Evolutionary conservation across 179 eudicot genomes (phyloP), one percentile per base, ranked within the genome.

Genomic region (Heliamphora pulchella): DNA sequence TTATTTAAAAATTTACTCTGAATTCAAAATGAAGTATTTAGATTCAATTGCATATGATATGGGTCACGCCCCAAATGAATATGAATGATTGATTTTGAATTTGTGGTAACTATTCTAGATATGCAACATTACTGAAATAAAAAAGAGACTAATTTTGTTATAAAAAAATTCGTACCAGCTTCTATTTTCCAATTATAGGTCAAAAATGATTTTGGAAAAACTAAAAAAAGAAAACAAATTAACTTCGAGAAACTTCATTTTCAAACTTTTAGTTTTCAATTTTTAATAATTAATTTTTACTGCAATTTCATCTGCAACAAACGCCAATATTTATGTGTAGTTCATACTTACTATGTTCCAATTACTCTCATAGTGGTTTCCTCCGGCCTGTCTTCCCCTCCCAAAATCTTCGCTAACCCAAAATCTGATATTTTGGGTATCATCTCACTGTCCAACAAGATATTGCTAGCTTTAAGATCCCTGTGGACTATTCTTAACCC

Each of bases 391-490:
- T 39, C 8, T n/a, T 58, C 46, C 39, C 47, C 64, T 51, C 31
- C 80, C 44, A 78, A 51, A 17, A 67, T 67, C 68, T 41, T 78
- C 51, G 80, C 74, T 17, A 78, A 41, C 9, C 80, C 74, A 5
- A 78, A 78, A 67, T 78, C 80, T 31, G 74, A 66, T 17, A 78
- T 78, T 78, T 78, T 78, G 63, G 80, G 80, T 7, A 7, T 66
- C 80, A 78, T 67, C 41, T 78, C 50, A 39, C 63, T 44, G 8
- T 66, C 80, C 63, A 78, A 62, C 10, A 78, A 78, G 48, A 78
- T 78, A 17, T 78, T 78, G 47, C 74, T 44, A 3, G 80, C 62
- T 67, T 78, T 78, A 2, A 78, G 63, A 78, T 78, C 80, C 0
- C 80, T 15, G 41, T 78, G 80, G n/a, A 78, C 66, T 66, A 78